These are phyloP conservation scores for Colletotrichum noveboracense DNA, from an alignment of 2,329 filamentous ascomycete species.

Conservation along the genomic window DNA sequence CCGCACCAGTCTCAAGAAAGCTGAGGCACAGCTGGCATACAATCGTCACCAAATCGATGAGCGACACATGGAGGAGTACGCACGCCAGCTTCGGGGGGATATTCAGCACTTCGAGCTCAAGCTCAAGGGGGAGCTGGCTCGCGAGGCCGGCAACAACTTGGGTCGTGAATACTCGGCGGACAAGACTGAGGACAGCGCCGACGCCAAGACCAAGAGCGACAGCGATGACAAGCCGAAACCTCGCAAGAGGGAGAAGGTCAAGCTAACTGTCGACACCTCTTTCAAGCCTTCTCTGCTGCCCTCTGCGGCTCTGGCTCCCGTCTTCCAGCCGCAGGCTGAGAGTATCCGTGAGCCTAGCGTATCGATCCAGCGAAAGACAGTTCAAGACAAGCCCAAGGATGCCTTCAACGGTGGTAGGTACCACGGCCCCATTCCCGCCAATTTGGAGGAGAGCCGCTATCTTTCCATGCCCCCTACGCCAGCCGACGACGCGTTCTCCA, in stretches of 20 bases:
- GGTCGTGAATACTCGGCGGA: constrained; percentile 41
- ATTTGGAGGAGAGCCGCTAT: not conserved
- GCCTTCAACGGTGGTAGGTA: not conserved
- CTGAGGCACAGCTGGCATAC: constrained; percentile 64
- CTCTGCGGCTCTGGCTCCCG: constrained; percentile 52
- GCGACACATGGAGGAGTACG: constrained; percentile 50
- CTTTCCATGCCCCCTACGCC: constrained; percentile 13
- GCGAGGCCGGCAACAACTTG: constrained; percentile 36
- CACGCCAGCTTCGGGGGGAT: constrained; percentile 44
- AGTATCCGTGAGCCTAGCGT: not conserved
- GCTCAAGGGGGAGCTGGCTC: constrained; percentile 48
- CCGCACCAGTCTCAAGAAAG: constrained; percentile 56
- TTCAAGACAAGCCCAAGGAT: not conserved
- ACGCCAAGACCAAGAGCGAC: not conserved
- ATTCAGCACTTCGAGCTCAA: constrained; percentile 57
- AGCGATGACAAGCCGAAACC: not conserved
- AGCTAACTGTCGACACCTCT: constrained; percentile 13
- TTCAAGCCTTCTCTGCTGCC: constrained; percentile 43
- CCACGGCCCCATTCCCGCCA: not conserved
- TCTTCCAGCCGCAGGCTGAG: constrained; percentile 49
- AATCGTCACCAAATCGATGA: constrained; percentile 69
- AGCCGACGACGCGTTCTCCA: constrained; percentile 3
- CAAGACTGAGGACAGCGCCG: constrained; percentile 20
- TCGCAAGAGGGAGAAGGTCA: constrained; percentile 6
- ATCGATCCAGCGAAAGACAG: not conserved